Conservation (phyloP, 768 basidiomycete species). For the Amanita polypyramis region DNA sequence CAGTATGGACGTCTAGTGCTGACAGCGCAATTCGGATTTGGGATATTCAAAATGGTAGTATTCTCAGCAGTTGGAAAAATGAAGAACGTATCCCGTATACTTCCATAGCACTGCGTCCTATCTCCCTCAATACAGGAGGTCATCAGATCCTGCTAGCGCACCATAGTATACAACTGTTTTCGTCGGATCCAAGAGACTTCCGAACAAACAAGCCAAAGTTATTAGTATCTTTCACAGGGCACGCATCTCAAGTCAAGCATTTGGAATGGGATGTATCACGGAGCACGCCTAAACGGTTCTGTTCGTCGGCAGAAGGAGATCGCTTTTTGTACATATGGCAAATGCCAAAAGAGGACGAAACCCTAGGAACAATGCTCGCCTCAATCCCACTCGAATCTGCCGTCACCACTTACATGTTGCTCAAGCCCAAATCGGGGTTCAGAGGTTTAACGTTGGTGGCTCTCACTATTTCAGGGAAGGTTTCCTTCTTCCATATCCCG, state of each 20-base stretch:
- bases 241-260: slow-evolving; percentile 44
- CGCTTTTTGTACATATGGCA: slow-evolving; percentile 57
- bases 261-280: slow-evolving; percentile 41
- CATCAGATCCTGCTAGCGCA: slow-evolving; percentile 46
- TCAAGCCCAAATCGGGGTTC: slow-evolving; percentile 14
- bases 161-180: slow-evolving; percentile 46
- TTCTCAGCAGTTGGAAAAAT: slow-evolving; percentile 42
- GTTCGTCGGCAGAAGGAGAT: slow-evolving; percentile 53
- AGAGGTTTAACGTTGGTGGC: slow-evolving; percentile 31
- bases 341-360: slow-evolving; percentile 26
- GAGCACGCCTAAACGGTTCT: slow-evolving; percentile 33
- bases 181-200: slow-evolving; percentile 15
- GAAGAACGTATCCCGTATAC: slow-evolving; percentile 52
- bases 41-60: slow-evolving; percentile 39
- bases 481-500: slow-evolving; percentile 47
- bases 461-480: slow-evolving; percentile 48
- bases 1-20: slow-evolving; percentile 47
- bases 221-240: slow-evolving; percentile 49
- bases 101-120: slow-evolving; percentile 34
- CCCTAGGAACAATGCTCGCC: slow-evolving; percentile 44
- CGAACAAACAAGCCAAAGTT: slow-evolving; percentile 23
- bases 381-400: slow-evolving; percentile 57
- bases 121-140: slow-evolving; percentile 21
- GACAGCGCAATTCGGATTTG: slow-evolving; percentile 50
- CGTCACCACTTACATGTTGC: slow-evolving; percentile 34